Percentiles rank a stretch among this genome's conserved stretches.
Conservation (phyloP, 2,329 filamentous ascomycete genomes). For the Coniochaeta sp. region DNA sequence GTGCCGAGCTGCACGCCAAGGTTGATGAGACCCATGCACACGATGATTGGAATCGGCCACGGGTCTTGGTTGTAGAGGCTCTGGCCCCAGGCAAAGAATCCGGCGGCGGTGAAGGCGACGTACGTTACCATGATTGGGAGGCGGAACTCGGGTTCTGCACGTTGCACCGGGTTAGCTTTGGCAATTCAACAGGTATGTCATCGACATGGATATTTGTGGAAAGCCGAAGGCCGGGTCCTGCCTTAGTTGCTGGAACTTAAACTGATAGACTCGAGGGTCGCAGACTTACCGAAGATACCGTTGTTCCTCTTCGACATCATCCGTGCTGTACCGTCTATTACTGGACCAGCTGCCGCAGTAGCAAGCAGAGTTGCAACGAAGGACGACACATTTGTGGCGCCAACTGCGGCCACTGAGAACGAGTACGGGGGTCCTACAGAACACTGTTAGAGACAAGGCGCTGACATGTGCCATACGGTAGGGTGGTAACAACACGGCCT, state of each 20-base stretch:
- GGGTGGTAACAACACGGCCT: too few species aligned
- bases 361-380: constrained; percentile 25
- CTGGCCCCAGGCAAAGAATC: constrained; percentile 27
- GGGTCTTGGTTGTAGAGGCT: constrained; percentile 13
- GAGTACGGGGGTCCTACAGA: constrained; percentile 27
- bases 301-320: constrained; percentile 24
- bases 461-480: too few species aligned
- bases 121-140: constrained; percentile 26
- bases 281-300: constrained; percentile 24
- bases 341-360: constrained; percentile 21
- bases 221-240: too few species aligned
- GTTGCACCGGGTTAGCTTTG: background rate
- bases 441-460: constrained; percentile 4
- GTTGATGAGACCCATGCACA: constrained; percentile 24
- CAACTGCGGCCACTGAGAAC: constrained; percentile 25
- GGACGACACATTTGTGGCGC: constrained; percentile 23
- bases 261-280: too few species aligned
- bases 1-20: constrained; percentile 28
- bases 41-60: constrained; percentile 21
- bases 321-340: constrained; percentile 25
- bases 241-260: too few species aligned
- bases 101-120: constrained; percentile 24
- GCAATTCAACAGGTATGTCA: too few species aligned
- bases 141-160: constrained; percentile 30
- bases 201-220: too few species aligned